Evolutionary conservation across 768 basidiomycete genomes (phyloP).

Genomic region (Mycena floridula): DNA sequence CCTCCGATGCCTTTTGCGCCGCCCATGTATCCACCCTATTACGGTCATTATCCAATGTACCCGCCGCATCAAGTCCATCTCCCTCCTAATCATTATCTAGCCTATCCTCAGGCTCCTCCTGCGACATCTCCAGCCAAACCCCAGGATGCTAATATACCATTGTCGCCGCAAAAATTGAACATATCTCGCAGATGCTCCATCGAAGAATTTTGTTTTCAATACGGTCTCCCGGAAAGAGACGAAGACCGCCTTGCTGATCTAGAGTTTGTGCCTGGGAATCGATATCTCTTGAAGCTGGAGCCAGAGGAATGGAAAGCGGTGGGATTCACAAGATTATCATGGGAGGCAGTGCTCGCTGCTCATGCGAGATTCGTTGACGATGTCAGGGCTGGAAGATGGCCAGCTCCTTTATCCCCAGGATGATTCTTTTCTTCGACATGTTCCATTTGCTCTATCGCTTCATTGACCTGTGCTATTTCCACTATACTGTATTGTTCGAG

Average conservation of each 20-base stretch:
- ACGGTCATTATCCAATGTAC: neutral
- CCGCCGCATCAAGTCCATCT: neutral
- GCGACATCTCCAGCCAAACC: neutral
- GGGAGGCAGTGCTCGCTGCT: neutral
- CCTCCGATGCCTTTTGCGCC: neutral
- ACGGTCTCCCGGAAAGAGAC: neutral
- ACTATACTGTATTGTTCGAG: neutral
- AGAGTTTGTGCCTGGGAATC: neutral
- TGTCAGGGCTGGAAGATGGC: neutral
- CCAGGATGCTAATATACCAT: neutral
- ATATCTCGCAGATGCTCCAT: neutral
- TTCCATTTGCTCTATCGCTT: neutral
- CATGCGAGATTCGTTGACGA: neutral
- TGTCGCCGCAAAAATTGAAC: neutral
- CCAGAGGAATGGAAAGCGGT: neutral
- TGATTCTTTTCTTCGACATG: neutral
- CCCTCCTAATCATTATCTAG: neutral
- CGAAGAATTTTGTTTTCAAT: neutral
- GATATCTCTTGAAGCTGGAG: neutral
- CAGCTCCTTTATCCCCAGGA: neutral
- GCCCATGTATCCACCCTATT: no score
- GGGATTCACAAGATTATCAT: slow-evolving; percentile 1
- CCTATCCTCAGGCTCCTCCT: neutral
- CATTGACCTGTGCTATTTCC: neutral
- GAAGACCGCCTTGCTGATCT: neutral